A percentile compares a stretch with the other conserved stretches of the same genome.
Conservation (phyloP, 768 basidiomycete genomes). For the Fomitopsis serialis region DNA sequence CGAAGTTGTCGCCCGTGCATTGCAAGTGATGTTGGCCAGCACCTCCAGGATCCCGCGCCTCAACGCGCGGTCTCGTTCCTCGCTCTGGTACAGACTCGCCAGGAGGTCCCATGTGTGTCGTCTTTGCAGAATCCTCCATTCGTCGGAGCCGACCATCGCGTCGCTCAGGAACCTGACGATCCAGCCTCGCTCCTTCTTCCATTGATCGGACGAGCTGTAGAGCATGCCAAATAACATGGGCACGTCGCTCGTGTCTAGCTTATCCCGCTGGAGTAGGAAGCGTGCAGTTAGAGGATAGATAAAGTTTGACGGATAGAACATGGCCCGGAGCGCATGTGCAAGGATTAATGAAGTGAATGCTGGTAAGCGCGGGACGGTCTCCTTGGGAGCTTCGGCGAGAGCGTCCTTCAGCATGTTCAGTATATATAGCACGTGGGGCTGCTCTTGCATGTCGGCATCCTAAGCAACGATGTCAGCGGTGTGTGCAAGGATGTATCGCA, state of each 20-base stretch:
- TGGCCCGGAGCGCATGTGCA: slow-evolving; percentile 70
- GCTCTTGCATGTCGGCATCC: slow-evolving; percentile 71
- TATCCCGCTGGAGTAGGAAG: slow-evolving; percentile 86
- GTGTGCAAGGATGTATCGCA: not conserved
- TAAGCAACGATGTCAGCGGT: slow-evolving; percentile 10
- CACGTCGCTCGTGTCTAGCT: slow-evolving; percentile 75
- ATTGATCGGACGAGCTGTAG: slow-evolving; percentile 69
- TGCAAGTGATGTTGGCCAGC: slow-evolving; percentile 69
- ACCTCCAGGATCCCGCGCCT: slow-evolving; percentile 67
- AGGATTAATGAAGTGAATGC: slow-evolving; percentile 78
- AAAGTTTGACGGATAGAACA: slow-evolving; percentile 86
- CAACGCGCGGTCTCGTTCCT: slow-evolving; percentile 43
- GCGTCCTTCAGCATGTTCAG: slow-evolving; percentile 63
- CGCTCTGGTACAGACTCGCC: slow-evolving; percentile 75
- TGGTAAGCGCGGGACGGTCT: slow-evolving; percentile 53
- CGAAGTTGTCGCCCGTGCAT: slow-evolving; percentile 61
- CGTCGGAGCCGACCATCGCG: slow-evolving; percentile 66
- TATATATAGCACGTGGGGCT: slow-evolving; percentile 66
- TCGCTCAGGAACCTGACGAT: slow-evolving; percentile 80
- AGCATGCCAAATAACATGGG: slow-evolving; percentile 89
- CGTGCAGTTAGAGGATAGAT: slow-evolving; percentile 82
- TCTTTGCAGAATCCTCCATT: slow-evolving; percentile 78
- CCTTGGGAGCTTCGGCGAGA: slow-evolving; percentile 30
- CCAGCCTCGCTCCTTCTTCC: slow-evolving; percentile 89
- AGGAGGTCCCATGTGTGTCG: slow-evolving; percentile 87